phyloP scores from a whole-genome alignment of 495 filamentous ascomycete genomes.

The Chaetomium fimeti region DNA sequence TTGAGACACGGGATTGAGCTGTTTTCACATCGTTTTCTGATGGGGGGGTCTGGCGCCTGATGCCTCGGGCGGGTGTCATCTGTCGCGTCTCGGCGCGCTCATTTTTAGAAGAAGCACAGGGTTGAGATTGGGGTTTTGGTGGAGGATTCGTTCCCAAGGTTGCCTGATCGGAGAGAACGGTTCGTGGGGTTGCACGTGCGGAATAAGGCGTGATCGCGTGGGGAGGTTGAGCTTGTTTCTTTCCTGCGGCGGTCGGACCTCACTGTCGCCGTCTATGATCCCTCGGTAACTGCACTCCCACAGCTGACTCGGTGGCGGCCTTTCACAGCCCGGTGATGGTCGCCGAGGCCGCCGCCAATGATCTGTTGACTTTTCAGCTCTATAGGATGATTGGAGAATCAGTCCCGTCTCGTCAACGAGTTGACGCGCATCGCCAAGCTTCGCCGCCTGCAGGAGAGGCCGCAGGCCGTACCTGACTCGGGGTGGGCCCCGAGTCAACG shows the following conservation, averaged over 20 bases:
- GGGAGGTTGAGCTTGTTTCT: background rate
- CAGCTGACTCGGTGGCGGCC: constrained; percentile 1
- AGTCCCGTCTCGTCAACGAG: background rate
- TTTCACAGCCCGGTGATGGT: background rate
- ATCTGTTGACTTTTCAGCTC: background rate
- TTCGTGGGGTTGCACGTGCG: background rate
- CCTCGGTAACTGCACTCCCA: background rate
- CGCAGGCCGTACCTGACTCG: background rate
- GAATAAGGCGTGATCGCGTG: background rate
- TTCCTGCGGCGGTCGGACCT: background rate
- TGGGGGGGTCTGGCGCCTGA: background rate
- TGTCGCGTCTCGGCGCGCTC: background rate
- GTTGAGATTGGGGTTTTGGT: background rate
- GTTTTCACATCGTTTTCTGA: background rate
- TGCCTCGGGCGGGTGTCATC: background rate
- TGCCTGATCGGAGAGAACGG: background rate
- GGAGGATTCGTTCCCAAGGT: background rate
- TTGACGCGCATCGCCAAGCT: constrained; percentile 5
- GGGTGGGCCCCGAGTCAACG: background rate
- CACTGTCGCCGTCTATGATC: background rate
- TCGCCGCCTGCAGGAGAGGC: background rate
- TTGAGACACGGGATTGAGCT: background rate
- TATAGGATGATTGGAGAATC: constrained; percentile 6
- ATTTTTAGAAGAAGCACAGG: background rate
- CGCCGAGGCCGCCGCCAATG: background rate